These are phyloP conservation scores for Platanus orientalis DNA, from an alignment of 164 flowering plant species.

Conservation along the genomic window DNA sequence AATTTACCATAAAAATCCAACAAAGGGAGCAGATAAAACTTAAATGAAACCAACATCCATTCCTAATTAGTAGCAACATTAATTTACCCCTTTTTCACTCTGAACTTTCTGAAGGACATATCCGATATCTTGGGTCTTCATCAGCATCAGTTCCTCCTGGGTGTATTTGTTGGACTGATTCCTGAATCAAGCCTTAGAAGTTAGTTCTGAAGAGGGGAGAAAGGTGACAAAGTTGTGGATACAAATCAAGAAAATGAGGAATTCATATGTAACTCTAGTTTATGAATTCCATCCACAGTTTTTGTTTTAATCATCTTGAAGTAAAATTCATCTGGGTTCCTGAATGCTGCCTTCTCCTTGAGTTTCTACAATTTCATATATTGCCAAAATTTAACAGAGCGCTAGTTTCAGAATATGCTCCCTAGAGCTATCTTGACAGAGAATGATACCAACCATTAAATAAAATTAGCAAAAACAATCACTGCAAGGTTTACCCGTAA, in stretches of 20 bases:
- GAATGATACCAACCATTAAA: background rate
- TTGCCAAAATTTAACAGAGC: conserved; percentile 3
- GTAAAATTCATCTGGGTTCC: conserved; percentile 91
- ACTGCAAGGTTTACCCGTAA: conserved; percentile 37
- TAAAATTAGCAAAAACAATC: background rate
- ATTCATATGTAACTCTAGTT: conserved; percentile 40
- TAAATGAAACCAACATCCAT: background rate
- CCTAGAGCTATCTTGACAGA: too few relatives aligned
- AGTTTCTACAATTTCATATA: conserved; percentile 59
- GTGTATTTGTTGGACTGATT: conserved; percentile 61
- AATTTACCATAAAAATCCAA: too few relatives aligned
- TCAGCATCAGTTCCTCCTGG: conserved; percentile 70
- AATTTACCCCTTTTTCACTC: conserved; percentile 79
- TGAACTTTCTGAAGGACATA: conserved; percentile 76
- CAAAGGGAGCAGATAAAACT: background rate
- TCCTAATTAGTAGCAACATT: too few relatives aligned
- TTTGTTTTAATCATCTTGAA: conserved; percentile 68
- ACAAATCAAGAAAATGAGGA: background rate
- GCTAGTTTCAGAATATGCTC: background rate
- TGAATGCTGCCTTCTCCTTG: conserved; percentile 71
- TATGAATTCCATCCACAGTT: conserved; percentile 69
- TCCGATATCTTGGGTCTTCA: conserved; percentile 91
- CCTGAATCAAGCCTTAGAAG: conserved; percentile 34
- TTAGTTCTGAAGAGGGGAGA: too few relatives aligned
- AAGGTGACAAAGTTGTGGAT: background rate